phyloP scores from a whole-genome alignment of 2,329 filamentous ascomycete genomes.

The Colletotrichum sp. region DNA sequence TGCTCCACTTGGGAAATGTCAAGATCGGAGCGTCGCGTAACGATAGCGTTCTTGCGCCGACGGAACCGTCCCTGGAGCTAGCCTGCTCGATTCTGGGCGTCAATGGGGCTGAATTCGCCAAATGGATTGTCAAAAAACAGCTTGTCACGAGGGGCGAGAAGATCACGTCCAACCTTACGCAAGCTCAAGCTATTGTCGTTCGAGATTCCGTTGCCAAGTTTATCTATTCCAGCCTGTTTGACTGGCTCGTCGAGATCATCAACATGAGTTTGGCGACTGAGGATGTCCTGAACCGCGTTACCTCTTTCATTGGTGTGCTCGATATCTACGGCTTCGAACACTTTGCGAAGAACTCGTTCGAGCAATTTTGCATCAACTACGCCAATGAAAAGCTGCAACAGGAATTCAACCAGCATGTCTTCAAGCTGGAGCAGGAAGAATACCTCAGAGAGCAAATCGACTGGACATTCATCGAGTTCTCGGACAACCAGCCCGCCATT shows the following conservation, averaged over 20 bases:
- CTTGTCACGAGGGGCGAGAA: conserved; percentile 95
- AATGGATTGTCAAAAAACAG: conserved; percentile 99
- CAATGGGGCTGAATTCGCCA: conserved; percentile 83
- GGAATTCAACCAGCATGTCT: conserved; percentile 99
- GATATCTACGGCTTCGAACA: conserved; percentile 99
- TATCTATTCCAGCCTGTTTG: conserved; percentile 97
- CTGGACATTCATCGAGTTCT: conserved; percentile 99
- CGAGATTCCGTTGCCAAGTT: conserved; percentile 98
- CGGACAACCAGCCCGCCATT: conserved; percentile 98
- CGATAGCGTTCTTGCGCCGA: conserved; percentile 81
- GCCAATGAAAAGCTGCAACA: conserved; percentile 99
- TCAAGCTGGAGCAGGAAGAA: conserved; percentile 98
- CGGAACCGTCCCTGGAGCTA: conserved; percentile 81
- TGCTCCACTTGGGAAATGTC: conserved; percentile 94
- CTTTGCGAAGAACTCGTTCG: conserved; percentile 99
- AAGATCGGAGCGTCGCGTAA: conserved; percentile 92
- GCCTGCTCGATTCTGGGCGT: conserved; percentile 90
- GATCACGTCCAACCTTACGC: conserved; percentile 93
- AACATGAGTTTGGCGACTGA: conserved; percentile 90
- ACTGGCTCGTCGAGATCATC: conserved; percentile 98
- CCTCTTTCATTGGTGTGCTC: conserved; percentile 94
- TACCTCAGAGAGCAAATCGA: conserved; percentile 96
- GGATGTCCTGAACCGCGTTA: conserved; percentile 80
- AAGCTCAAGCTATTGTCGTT: conserved; percentile 92
- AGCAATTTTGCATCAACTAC: conserved; percentile 99